Evolutionary conservation across 106 monocot species (phyloP).

Genomic region (Platanthera guangdongensis): DNA sequence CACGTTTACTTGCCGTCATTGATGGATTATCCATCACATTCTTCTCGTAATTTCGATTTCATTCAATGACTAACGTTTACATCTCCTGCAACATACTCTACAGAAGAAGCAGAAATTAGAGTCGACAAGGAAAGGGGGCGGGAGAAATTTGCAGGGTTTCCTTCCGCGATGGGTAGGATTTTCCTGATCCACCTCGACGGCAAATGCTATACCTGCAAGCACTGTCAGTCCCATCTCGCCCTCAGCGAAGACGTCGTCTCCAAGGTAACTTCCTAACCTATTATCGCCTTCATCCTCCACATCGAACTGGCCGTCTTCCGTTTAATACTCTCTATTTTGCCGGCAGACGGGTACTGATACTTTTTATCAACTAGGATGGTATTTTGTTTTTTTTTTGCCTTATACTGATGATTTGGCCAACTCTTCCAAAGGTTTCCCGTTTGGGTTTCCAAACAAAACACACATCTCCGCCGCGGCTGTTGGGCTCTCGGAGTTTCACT

Average conservation of each 20-base stretch:
- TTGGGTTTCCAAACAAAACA: no score
- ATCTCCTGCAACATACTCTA: not conserved
- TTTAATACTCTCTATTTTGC: not conserved
- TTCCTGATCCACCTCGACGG: conserved; percentile 46
- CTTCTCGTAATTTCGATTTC: no score
- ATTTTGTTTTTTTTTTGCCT: no score
- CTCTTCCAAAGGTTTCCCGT: no score
- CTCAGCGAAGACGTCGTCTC: conserved; percentile 44
- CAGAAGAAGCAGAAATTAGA: not conserved
- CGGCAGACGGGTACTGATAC: no score
- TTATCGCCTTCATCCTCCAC: not conserved
- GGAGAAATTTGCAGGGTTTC: not conserved
- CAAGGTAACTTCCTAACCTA: conserved; percentile 22
- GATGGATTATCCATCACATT: no score
- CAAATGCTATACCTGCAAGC: conserved; percentile 72
- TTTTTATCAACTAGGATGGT: no score
- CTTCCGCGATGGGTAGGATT: conserved; percentile 40
- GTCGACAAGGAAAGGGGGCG: not conserved
- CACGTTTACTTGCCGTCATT: no score
- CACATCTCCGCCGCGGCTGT: no score
- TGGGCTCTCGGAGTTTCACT: no score
- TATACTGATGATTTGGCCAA: no score
- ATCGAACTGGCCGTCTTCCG: not conserved
- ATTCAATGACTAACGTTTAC: not conserved
- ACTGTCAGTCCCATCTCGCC: conserved; percentile 37